Conservation (phyloP, 139 green algal genomes). For the Closterium sp. region DNA sequence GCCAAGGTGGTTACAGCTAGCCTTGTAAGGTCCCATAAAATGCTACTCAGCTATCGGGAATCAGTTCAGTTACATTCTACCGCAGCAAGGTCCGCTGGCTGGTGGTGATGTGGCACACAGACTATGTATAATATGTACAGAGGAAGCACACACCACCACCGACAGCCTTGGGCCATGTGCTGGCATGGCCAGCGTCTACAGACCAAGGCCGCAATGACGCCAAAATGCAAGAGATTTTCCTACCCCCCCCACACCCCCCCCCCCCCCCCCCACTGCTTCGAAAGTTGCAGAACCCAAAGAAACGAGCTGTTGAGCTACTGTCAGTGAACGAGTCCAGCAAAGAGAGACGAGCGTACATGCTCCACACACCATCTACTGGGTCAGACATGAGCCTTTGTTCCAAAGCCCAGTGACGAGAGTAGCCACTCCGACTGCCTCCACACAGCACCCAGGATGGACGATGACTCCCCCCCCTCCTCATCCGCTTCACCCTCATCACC, state of each 20-base stretch:
- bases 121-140: neutral
- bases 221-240: neutral
- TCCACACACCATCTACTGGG: neutral
- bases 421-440: neutral
- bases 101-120: neutral
- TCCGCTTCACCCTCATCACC: neutral
- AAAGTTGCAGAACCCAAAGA: neutral
- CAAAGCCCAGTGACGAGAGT: neutral
- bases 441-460: neutral
- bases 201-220: neutral
- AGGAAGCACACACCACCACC: neutral
- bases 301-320: neutral
- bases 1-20: no score
- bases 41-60: no score
- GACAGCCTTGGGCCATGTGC: neutral
- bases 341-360: neutral
- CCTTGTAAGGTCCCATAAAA: no score
- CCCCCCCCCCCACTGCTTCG: no score
- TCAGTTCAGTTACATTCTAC: no score
- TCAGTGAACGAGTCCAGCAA: no score
- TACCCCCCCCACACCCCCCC: neutral
- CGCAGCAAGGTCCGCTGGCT: no score
- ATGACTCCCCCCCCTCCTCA: neutral
- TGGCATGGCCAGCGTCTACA: neutral
- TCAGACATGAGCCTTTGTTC: neutral